These are phyloP conservation scores for Escallonia rubra DNA, from an alignment of 129 eudicot species.

Conservation along the genomic window DNA sequence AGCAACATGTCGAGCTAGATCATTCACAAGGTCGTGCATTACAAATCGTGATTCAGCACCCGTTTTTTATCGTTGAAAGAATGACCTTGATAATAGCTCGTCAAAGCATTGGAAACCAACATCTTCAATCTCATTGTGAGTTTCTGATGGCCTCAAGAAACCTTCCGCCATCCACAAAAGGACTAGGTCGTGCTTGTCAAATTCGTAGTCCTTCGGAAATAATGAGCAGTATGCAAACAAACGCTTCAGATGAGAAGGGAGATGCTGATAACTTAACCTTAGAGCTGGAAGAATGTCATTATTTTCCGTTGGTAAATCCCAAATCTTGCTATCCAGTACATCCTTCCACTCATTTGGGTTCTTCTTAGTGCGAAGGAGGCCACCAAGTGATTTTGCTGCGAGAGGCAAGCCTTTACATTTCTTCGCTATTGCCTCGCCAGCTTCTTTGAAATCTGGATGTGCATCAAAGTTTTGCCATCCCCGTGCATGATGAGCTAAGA, in stretches of 20 bases:
- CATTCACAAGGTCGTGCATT: constrained; percentile 41
- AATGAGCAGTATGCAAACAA: constrained; percentile 33
- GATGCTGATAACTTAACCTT: constrained; percentile 34
- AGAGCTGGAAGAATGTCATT: constrained; percentile 27
- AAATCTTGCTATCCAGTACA: constrained; percentile 17
- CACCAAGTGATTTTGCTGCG: constrained; percentile 27
- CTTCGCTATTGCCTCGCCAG: constrained; percentile 23
- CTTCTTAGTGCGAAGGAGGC: constrained; percentile 14
- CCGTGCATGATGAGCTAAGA: constrained; percentile 34
- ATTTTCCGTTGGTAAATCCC: constrained; percentile 11
- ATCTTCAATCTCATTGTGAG: constrained; percentile 2
- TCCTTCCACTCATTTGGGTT: constrained; percentile 18
- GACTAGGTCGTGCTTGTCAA: constrained; percentile 15
- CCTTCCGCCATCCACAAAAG: constrained; percentile 40
- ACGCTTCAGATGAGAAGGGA: constrained; percentile 27
- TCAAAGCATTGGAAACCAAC: constrained; percentile 21
- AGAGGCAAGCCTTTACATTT: constrained; percentile 36
- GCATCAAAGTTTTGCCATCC: constrained; percentile 12
- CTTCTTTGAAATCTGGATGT: constrained; percentile 9
- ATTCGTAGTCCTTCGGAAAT: constrained; percentile 26
- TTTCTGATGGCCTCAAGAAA: constrained; percentile 1
- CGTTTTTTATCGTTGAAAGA: constrained; percentile 18
- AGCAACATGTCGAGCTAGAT: constrained; percentile 21
- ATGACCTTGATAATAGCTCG: constrained; percentile 17
- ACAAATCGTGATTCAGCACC: constrained; percentile 7